Conservation (phyloP, 495 filamentous ascomycete species). For the Podospora sp. region DNA sequence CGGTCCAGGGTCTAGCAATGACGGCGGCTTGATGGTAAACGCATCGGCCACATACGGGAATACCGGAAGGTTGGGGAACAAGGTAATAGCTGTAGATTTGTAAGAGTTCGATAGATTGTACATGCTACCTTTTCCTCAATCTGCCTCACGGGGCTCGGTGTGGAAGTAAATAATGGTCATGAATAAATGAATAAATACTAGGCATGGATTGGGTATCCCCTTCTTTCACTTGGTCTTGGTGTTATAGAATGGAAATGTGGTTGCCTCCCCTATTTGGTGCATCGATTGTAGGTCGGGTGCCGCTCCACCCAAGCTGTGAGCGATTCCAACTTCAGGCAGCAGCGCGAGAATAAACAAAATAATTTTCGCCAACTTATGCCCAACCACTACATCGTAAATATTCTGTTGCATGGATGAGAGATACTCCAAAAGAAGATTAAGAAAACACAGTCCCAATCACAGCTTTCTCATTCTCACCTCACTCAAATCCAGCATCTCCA, state of each 20-base stretch:
- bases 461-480: no score
- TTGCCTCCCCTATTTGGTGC: no score
- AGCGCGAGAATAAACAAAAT: neutral
- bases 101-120: no score
- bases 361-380: neutral
- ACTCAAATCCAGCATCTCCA: neutral
- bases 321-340: neutral
- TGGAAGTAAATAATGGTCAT: no score
- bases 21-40: slow-evolving; percentile 71
- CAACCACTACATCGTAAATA: neutral
- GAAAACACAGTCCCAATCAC: no score
- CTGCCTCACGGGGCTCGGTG: neutral
- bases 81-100: slow-evolving; percentile 37
- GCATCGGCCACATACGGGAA: slow-evolving; percentile 72
- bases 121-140: no score
- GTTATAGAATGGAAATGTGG: no score
- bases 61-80: slow-evolving; percentile 65
- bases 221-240: no score
- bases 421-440: no score
- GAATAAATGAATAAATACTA: no score
- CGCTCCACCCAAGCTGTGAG: neutral
- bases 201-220: no score
- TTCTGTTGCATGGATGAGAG: neutral
- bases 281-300: no score
- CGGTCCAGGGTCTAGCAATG: slow-evolving; percentile 57